A percentile compares a stretch with the other conserved stretches of the same genome.
Evolutionary conservation across 352 stramenopile species (phyloP).

Genomic region (Pythium aphanidermatum): DNA sequence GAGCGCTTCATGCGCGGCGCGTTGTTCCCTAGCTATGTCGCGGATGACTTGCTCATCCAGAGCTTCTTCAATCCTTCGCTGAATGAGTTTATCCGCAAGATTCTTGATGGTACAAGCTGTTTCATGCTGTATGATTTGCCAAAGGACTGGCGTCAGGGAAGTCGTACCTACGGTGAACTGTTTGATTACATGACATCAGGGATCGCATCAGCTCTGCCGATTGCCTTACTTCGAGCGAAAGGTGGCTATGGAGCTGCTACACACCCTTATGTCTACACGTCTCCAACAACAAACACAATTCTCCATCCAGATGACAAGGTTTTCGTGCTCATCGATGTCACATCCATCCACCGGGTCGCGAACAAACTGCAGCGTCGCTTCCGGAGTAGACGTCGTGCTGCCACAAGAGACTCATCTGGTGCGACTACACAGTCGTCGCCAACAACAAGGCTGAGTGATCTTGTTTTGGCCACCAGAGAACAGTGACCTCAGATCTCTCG

Average conservation of each 20-base stretch:
- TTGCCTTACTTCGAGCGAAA: conserved; percentile 61
- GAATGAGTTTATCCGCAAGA: conserved; percentile 79
- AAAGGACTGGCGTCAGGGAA: conserved; percentile 34
- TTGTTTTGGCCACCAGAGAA: too few species aligned
- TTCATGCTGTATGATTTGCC: conserved; percentile 82
- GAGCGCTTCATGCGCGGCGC: conserved; percentile 81
- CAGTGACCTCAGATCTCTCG: too few species aligned
- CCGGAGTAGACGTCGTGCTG: conserved; percentile 28
- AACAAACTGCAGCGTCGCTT: conserved; percentile 76
- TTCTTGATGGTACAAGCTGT: conserved; percentile 79
- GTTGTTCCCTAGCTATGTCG: conserved; percentile 74
- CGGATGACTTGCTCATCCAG: conserved; percentile 78
- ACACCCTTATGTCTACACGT: conserved; percentile 82
- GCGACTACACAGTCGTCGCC: too few species aligned
- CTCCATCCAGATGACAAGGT: conserved; percentile 73
- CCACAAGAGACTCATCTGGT: too few species aligned
- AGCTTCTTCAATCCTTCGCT: conserved; percentile 85
- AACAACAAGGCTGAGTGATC: too few species aligned
- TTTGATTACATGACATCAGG: conserved; percentile 75
- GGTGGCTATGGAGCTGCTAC: conserved; percentile 39
- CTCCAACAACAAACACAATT: conserved; percentile 45
- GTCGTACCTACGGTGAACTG: conserved; percentile 58
- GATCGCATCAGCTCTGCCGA: conserved; percentile 65
- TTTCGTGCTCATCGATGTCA: conserved; percentile 76
- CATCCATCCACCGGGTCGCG: conserved; percentile 60